phyloP scores from a whole-genome alignment of 495 filamentous ascomycete species.

The Penicillium dipodomyicola region DNA sequence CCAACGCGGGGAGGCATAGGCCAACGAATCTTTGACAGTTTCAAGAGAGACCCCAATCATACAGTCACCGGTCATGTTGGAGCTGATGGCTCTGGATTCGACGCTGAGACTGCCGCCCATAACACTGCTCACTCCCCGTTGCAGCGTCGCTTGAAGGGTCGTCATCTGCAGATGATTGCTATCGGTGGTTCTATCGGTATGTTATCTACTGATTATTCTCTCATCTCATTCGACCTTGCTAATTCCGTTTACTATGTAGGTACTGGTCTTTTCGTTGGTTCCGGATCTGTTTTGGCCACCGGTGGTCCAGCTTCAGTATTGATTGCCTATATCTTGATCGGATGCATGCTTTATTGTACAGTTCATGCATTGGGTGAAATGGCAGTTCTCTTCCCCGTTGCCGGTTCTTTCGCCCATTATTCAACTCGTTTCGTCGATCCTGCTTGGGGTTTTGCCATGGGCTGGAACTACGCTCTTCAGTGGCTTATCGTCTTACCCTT shows the following conservation, averaged over 20 bases:
- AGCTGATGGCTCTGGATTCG: slow-evolving; percentile 64
- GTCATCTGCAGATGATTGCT: slow-evolving; percentile 96
- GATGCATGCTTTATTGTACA: slow-evolving; percentile 87
- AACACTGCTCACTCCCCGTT: slow-evolving; percentile 77
- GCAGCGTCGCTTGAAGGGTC: slow-evolving; percentile 70
- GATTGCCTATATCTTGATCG: slow-evolving; percentile 78
- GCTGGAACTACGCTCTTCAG: slow-evolving; percentile 96
- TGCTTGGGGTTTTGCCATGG: slow-evolving; percentile 97
- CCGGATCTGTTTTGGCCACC: slow-evolving; percentile 69
- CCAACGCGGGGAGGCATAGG: slow-evolving; percentile 34
- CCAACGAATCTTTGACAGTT: slow-evolving; percentile 66
- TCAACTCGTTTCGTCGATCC: slow-evolving; percentile 92
- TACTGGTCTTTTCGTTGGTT: slow-evolving; percentile 88
- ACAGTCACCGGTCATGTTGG: slow-evolving; percentile 54
- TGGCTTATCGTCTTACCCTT: slow-evolving; percentile 88
- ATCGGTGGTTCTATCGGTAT: slow-evolving; percentile 92
- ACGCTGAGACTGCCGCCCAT: slow-evolving; percentile 69
- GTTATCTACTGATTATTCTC: slow-evolving; percentile 5
- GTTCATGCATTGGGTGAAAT: slow-evolving; percentile 91
- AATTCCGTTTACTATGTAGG: slow-evolving; percentile 45
- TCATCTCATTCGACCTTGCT: not conserved
- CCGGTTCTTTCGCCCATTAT: slow-evolving; percentile 89
- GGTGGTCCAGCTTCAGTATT: slow-evolving; percentile 86
- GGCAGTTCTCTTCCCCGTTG: slow-evolving; percentile 85
- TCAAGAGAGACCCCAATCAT: slow-evolving; percentile 73